Evolutionary conservation across 495 filamentous ascomycete genomes (phyloP).

Genomic region (Penicillium tannophilum): DNA sequence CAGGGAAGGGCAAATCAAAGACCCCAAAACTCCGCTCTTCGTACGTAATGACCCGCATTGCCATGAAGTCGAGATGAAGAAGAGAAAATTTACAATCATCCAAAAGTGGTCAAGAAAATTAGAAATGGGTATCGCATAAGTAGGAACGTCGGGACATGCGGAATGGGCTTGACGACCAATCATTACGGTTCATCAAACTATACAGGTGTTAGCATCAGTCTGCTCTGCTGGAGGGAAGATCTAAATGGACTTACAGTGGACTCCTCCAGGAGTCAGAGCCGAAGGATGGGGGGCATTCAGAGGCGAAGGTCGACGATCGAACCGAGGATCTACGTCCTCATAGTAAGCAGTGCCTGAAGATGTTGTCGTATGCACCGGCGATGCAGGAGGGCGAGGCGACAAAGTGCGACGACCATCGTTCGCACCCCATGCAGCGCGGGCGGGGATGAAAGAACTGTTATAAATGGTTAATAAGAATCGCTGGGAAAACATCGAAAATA

Average conservation of each 20-base stretch:
- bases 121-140: conserved; percentile 28
- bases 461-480: conserved; percentile 30
- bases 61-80: conserved; percentile 15
- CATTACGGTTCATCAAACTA: conserved; percentile 22
- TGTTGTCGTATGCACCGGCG: conserved; percentile 11
- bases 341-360: conserved; percentile 63
- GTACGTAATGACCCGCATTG: conserved; percentile 18
- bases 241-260: conserved; percentile 35
- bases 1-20: conserved; percentile 7
- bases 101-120: conserved; percentile 15
- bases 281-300: conserved; percentile 29
- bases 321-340: conserved; percentile 92
- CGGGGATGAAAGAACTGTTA: conserved; percentile 61
- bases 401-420: conserved; percentile 22
- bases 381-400: conserved; percentile 17
- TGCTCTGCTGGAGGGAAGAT: background rate
- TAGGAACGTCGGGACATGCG: conserved; percentile 12
- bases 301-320: conserved; percentile 54
- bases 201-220: conserved; percentile 4
- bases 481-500: background rate
- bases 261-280: conserved; percentile 37
- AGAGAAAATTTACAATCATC: conserved; percentile 18
- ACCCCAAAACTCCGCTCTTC: conserved; percentile 23
- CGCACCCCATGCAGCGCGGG: conserved; percentile 52
- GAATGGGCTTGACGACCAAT: conserved; percentile 6